Conservation (phyloP, 192 early-diverging fungal species). For the Linnemannia schmuckeri region DNA sequence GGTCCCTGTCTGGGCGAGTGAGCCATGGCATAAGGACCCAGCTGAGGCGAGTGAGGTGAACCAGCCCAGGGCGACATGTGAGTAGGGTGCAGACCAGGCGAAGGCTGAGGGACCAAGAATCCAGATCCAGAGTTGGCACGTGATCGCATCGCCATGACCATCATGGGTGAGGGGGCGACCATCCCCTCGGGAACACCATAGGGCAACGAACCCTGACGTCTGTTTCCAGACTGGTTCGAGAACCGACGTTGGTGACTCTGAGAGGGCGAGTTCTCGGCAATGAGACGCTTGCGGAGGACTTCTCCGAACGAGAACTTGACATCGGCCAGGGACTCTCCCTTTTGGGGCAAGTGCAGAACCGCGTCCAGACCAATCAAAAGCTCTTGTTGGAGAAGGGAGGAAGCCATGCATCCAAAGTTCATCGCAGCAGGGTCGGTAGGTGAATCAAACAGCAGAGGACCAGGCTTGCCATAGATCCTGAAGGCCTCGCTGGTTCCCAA, state of each 20-base stretch:
- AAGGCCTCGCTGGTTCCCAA: constrained; percentile 50
- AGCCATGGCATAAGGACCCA: constrained; percentile 25
- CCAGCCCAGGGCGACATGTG: constrained; percentile 44
- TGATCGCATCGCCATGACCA: constrained; percentile 51
- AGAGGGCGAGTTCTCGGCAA: constrained; percentile 36
- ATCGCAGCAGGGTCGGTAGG: constrained; percentile 49
- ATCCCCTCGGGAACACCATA: constrained; percentile 9
- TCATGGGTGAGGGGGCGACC: constrained; percentile 39
- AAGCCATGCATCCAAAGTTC: constrained; percentile 57
- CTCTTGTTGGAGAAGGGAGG: constrained; percentile 46
- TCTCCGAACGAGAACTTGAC: constrained; percentile 60
- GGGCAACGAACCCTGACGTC: constrained; percentile 22
- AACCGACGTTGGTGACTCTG: constrained; percentile 9
- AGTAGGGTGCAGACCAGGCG: constrained; percentile 37
- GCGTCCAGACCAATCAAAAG: constrained; percentile 51
- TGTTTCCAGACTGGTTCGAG: constrained; percentile 7
- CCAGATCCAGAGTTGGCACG: constrained; percentile 48
- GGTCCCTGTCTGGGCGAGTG: constrained; percentile 38
- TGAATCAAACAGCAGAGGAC: constrained; percentile 44
- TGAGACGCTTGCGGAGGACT: constrained; percentile 52
- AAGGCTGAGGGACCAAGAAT: constrained; percentile 44
- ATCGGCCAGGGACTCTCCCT: constrained; percentile 55
- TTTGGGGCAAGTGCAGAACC: constrained; percentile 49
- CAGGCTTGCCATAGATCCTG: constrained; percentile 53
- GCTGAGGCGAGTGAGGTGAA: constrained; percentile 23